Evolutionary conservation across 441 rosid genomes (phyloP), one percentile per base, ranked within the genome.

Genomic region (Populus tomentosa): DNA sequence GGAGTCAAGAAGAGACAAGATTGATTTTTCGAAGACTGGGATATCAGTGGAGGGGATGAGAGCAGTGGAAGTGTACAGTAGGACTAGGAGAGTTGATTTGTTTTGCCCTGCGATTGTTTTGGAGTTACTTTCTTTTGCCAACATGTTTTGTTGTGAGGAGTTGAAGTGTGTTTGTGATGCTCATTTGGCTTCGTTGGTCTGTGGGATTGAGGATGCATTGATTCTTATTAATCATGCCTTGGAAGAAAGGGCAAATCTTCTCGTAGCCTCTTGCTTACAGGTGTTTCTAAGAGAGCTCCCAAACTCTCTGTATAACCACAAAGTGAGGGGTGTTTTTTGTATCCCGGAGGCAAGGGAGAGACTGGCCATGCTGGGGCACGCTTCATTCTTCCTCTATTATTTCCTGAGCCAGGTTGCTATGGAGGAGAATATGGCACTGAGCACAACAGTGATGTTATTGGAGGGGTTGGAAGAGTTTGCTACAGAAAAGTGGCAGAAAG

Each of bases 231-330:
- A 97, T 74, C 86, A 97, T 79, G 98, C 97, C 23, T 80, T 97
- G 80, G 97, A 89, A 35, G 97, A 92, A 80, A 82, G 78, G 32
- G 90, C 95, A 1, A 82, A 85, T 81, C 94, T 94, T 77, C 90
- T 94, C 3, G 96, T 92, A 53, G 94, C 93, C 40, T 88, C 96
- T 82, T 94, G 97, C 85, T 87, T 97, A 72, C 98, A 94, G 83
- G 92, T 94, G 26, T 75, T 97, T 36, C 80, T 97, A 24, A 89
- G 98, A 80, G 97, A 94, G 75, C 82, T 94, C 66, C 98, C 98
- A 0, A 83, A 82, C 80, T 90, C 93, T 3, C 84, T 90, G 88
- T 90, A 91, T 30, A 82, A 83, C 72, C 88, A 84, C 2, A 87
- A 80, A 36, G 92, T 89, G 66, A 86, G 85, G 84, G 89, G 77